Conservation (phyloP, 78 protist genomes). For the Dictyostelium firmibasis region DNA sequence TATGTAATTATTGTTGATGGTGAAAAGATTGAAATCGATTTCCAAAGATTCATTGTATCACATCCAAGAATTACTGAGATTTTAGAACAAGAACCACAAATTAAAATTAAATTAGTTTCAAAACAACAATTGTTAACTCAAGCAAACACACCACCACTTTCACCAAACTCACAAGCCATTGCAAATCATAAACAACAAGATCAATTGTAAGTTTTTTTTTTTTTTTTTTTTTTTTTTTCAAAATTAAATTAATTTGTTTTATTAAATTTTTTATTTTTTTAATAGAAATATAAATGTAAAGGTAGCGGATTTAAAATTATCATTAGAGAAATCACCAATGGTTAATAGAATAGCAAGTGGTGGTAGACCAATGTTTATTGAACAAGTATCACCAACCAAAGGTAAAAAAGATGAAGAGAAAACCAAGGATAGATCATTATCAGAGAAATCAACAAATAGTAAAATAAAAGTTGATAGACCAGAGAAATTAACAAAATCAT, state of each 20-base stretch:
- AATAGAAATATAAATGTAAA: neutral
- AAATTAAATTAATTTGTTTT: neutral
- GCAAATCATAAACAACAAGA: neutral
- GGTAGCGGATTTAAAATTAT: conserved; percentile 35
- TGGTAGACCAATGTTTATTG: conserved; percentile 24
- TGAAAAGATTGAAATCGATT: conserved; percentile 55
- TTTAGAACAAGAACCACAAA: conserved; percentile 44
- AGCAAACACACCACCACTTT: neutral
- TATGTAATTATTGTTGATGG: conserved; percentile 22
- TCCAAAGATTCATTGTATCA: conserved; percentile 48
- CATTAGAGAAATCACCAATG: conserved; percentile 60
- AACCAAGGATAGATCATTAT: neutral
- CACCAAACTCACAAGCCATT: neutral
- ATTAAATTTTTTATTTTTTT: neutral
- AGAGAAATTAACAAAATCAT: neutral
- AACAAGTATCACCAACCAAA: neutral
- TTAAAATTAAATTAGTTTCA: conserved; percentile 19
- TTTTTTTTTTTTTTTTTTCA: neutral
- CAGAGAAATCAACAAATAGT: neutral
- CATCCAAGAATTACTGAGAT: conserved; percentile 66
- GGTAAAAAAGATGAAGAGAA: neutral
- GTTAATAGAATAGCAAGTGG: conserved; percentile 47
- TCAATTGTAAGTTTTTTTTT: neutral
- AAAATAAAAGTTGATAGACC: neutral
- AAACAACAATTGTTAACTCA: neutral